Percentiles rank a stretch among this genome's conserved stretches.
phyloP scores from a whole-genome alignment of 352 stramenopile species.

The Phytophthora sojae region DNA sequence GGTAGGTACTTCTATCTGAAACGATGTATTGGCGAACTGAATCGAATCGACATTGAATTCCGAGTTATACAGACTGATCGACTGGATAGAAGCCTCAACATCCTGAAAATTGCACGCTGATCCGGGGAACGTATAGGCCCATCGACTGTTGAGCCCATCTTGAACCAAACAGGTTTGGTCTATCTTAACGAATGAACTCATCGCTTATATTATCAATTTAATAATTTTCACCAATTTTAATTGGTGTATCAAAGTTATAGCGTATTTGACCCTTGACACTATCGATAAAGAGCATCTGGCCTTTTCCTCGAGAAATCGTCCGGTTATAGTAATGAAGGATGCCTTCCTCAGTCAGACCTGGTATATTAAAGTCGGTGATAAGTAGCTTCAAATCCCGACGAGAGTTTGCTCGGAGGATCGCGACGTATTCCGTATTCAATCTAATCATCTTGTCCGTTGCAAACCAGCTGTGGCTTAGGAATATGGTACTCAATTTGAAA shows the following conservation, averaged over 20 bases:
- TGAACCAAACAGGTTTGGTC: conserved; percentile 16
- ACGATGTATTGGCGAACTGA: conserved; percentile 4
- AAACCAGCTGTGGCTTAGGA: conserved; percentile 3
- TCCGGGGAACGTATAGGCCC: conserved; percentile 1
- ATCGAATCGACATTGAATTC: conserved; percentile 18
- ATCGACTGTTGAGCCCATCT: conserved; percentile 11
- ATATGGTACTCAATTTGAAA: not conserved
- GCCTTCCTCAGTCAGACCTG: not conserved
- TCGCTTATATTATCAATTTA: conserved; percentile 3
- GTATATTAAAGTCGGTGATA: conserved; percentile 1
- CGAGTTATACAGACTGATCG: not conserved
- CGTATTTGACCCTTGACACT: conserved; percentile 14
- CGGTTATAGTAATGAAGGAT: not conserved
- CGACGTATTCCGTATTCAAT: conserved; percentile 6
- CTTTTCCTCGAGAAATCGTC: not conserved
- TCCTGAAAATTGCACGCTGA: not conserved
- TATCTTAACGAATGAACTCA: conserved; percentile 12
- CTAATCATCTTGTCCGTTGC: conserved; percentile 6
- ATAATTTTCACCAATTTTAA: not conserved
- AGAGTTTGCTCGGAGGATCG: not conserved
- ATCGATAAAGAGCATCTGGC: conserved; percentile 5
- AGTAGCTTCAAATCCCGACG: not conserved
- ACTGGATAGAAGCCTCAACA: not conserved
- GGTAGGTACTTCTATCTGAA: conserved; percentile 20
- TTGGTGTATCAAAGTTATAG: conserved; percentile 12